Percentiles rank a stretch among this genome's conserved stretches.
Conservation (phyloP, 2,329 filamentous ascomycete genomes). For the Stemphylium vesicarium region DNA sequence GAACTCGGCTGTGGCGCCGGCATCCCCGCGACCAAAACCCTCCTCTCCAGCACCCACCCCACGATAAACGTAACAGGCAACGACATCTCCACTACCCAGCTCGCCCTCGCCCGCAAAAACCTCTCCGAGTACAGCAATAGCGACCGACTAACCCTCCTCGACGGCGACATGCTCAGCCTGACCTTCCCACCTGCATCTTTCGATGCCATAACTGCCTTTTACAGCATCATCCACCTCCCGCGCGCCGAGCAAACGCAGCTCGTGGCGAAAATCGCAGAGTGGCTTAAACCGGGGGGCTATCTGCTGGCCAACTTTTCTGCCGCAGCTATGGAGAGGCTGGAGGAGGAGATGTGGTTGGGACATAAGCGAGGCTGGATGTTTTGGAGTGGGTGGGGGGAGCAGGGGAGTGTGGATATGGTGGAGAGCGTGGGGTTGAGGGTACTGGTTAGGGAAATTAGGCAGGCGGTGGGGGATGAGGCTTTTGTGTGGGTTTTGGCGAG, state of each 20-base stretch:
- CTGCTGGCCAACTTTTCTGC: constrained; percentile 52
- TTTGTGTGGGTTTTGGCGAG: constrained; percentile 43
- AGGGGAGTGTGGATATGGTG: constrained; percentile 42
- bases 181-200: constrained; percentile 47
- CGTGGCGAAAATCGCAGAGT: constrained; percentile 53
- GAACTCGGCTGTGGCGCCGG: constrained; percentile 43
- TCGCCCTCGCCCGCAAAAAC: constrained; percentile 43
- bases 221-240: constrained; percentile 63
- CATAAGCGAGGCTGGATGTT: constrained; percentile 45
- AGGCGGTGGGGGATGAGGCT: constrained; percentile 26
- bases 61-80: constrained; percentile 48
- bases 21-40: constrained; percentile 34
- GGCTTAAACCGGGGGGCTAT: constrained; percentile 60
- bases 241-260: constrained; percentile 58
- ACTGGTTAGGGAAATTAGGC: constrained; percentile 29
- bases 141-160: constrained; percentile 29
- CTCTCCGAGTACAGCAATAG: constrained; percentile 17
- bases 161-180: constrained; percentile 54
- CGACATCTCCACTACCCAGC: constrained; percentile 52
- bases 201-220: constrained; percentile 60
- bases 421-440: constrained; percentile 36
- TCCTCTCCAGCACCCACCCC: constrained; percentile 26
- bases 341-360: constrained; percentile 43
- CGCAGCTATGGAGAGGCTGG: constrained; percentile 16
- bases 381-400: constrained; percentile 51